Base-by-base conservation (phyloP, 352 stramenopile species). In the Globisporangium polare region DNA sequence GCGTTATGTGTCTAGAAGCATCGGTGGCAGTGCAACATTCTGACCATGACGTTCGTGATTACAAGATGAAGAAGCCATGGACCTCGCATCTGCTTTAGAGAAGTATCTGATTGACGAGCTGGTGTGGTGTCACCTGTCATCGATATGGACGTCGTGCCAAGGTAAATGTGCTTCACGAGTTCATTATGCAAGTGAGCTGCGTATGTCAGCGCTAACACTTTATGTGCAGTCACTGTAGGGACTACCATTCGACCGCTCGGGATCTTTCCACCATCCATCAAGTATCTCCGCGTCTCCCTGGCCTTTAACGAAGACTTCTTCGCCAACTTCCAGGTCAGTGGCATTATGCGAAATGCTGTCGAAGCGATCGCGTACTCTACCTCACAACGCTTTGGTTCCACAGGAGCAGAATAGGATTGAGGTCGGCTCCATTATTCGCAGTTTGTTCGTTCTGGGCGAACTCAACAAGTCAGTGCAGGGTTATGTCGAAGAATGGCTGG, bases 11-110 rank as follows among this genome's bases (percentile, higher is more conserved):
- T 58, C 8, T 50, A 8, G 22, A 20, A 4, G 13, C n/a, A 10
- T 26, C 37, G 29, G 12, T 41, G 35, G 4, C 53, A n/a, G 1
- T 35, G n/a, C 33, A 58, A 1, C 31, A 9, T 22, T 24, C 13
- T 45, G 7, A 27, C 0, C 12, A 12, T 13, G 13, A 17, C 49
- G 24, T 22, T 18, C 53, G 17, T 45, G 46, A 18, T 49, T 43
- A 53, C 2, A 18, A 86, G 76, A 86, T 51, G 77, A 89, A 56
- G 70, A 78, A 67, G 71, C 66, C 17, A 78, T 82, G 31, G 72
- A 85, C n/a, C 51, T 89, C 12, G 70, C 73, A 26, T 81, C 68
- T 1, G 65, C 72, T 26, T 52, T 83, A 5, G 80, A 86, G 46
- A 63, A 66, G 7, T 73, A 71, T 33, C 45, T 89, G 5, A 33